Evolutionary conservation across 495 filamentous ascomycete species (phyloP).

Genomic region (Penicilliopsis zonata): DNA sequence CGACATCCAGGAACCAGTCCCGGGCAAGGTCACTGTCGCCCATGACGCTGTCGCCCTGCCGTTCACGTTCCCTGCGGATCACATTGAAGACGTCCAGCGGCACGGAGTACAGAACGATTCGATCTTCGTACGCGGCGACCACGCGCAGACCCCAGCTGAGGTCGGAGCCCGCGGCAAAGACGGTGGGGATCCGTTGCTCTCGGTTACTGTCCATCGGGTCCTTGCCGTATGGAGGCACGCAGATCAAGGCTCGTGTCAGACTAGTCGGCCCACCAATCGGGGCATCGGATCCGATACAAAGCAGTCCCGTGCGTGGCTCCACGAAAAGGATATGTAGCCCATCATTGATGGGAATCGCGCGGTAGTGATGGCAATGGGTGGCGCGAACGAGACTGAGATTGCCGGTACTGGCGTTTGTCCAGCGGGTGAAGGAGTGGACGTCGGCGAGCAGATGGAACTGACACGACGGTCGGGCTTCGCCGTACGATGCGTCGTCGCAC

Average conservation of each 20-base stretch:
- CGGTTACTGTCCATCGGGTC: constrained; percentile 18
- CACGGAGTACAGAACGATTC: constrained; percentile 49
- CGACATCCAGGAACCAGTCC: constrained; percentile 22
- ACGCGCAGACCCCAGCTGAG: constrained; percentile 49
- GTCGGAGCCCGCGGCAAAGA: constrained; percentile 49
- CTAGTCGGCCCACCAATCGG: constrained; percentile 44
- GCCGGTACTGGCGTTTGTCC: constrained; percentile 9
- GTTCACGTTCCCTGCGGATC: constrained; percentile 24
- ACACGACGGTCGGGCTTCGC: constrained; percentile 14
- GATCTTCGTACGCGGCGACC: constrained; percentile 44
- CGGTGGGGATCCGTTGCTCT: constrained; percentile 30
- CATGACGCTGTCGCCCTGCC: constrained; percentile 22
- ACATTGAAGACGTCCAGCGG: constrained; percentile 48
- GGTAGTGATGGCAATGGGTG: constrained; percentile 50
- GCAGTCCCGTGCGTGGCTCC: constrained; percentile 43
- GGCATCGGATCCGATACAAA: constrained; percentile 58
- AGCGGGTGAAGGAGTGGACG: constrained; percentile 15
- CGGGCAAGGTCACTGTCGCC: constrained; percentile 21
- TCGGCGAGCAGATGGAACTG: constrained; percentile 20
- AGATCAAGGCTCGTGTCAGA: constrained; percentile 30
- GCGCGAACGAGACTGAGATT: constrained; percentile 23
- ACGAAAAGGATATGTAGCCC: constrained; percentile 60
- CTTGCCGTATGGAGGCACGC: constrained; percentile 20
- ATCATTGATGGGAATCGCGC: constrained; percentile 57
- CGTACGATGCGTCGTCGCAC: constrained; percentile 16